Evolutionary conservation across 345 rosid species (phyloP).

Genomic region (Gossypium bickii): DNA sequence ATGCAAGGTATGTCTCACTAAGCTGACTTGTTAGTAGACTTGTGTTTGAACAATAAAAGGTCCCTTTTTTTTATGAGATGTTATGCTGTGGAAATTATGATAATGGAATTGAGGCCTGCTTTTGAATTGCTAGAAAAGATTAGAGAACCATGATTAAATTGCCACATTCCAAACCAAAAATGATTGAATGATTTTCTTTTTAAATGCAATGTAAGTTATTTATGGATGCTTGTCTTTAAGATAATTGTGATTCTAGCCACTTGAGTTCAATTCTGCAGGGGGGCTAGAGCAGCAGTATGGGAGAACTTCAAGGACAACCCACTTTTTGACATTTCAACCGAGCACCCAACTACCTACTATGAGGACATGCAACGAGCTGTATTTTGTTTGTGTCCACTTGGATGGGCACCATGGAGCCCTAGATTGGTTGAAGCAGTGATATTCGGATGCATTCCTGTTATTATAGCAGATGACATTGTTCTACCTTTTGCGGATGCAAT

Average conservation of each 20-base stretch:
- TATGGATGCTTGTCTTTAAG: neutral
- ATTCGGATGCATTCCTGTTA: conserved; percentile 98
- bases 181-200: neutral
- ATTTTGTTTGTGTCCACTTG: conserved; percentile 95
- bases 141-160: neutral
- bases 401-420: conserved; percentile 99
- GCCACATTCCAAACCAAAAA: neutral
- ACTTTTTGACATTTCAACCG: conserved; percentile 92
- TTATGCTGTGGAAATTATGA: neutral
- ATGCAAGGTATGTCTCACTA: conserved; percentile 71
- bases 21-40: neutral
- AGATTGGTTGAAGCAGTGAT: conserved; percentile 97
- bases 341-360: conserved; percentile 91
- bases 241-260: neutral
- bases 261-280: conserved; percentile 42
- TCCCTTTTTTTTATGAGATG: neutral
- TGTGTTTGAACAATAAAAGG: conserved; percentile 4
- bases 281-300: conserved; percentile 99
- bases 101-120: neutral
- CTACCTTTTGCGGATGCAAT: conserved; percentile 96
- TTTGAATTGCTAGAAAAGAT: neutral
- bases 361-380: conserved; percentile 98
- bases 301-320: conserved; percentile 98
- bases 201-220: neutral
- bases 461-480: conserved; percentile 95